Percentiles rank a stretch among this genome's conserved stretches.
Conservation (phyloP, 2,329 filamentous ascomycete genomes). For the Aspergillus sp. region DNA sequence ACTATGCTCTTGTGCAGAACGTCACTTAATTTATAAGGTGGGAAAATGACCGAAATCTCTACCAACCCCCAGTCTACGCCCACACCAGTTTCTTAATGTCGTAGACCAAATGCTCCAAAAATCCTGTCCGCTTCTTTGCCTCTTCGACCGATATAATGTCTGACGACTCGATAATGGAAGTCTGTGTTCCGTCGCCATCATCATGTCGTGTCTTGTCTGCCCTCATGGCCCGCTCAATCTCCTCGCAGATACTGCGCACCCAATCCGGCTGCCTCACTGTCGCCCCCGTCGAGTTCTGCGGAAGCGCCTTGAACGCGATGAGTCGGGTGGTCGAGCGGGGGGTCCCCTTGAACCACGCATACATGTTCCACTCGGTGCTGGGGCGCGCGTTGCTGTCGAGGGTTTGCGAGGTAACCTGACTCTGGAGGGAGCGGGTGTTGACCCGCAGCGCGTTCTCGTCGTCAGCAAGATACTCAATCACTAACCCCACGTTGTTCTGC, state of each 20-base stretch:
- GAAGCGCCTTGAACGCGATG: conserved; percentile 47
- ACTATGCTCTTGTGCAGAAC: not conserved
- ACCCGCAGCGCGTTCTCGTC: conserved; percentile 72
- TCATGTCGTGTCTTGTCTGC: conserved; percentile 44
- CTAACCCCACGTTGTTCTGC: conserved; percentile 77
- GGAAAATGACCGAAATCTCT: not conserved
- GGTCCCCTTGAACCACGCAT: conserved; percentile 43
- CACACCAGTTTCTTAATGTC: conserved; percentile 93
- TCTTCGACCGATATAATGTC: conserved; percentile 84
- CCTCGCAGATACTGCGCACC: conserved; percentile 67
- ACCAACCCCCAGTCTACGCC: conserved; percentile 47
- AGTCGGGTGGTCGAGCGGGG: conserved; percentile 35
- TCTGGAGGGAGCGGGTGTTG: conserved; percentile 77
- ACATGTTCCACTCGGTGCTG: conserved; percentile 43
- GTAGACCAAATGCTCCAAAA: conserved; percentile 85
- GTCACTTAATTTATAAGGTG: not conserved
- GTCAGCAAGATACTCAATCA: conserved; percentile 73
- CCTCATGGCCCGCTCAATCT: conserved; percentile 70
- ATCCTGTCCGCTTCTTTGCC: conserved; percentile 81
- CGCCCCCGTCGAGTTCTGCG: conserved; percentile 23
- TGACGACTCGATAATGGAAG: conserved; percentile 52
- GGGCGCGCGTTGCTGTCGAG: conserved; percentile 30
- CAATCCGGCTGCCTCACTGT: conserved; percentile 53
- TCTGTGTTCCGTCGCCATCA: conserved; percentile 10
- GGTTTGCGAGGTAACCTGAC: conserved; percentile 52